These are phyloP conservation scores for Zizania latifolia DNA, from an alignment of 176 grass and related monocot species.

Conservation along the genomic window DNA sequence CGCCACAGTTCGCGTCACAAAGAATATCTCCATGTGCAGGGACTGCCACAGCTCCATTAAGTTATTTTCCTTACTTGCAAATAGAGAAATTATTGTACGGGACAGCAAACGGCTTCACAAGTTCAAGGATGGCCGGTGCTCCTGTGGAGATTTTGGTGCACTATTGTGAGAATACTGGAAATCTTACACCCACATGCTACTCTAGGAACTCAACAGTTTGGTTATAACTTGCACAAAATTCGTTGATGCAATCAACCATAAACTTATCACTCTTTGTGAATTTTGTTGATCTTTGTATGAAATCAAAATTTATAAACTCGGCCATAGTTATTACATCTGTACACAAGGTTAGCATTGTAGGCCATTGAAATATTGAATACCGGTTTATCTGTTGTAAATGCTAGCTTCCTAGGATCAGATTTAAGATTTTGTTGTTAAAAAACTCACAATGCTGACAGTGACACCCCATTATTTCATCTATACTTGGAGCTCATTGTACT, in stretches of 20 bases:
- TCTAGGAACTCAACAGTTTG: background rate
- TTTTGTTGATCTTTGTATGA: constrained; percentile 6
- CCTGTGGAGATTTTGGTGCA: constrained; percentile 76
- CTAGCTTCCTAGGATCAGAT: background rate
- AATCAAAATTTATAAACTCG: constrained; percentile 7
- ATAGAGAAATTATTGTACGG: constrained; percentile 74
- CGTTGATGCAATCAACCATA: background rate
- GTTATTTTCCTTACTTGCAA: constrained; percentile 52
- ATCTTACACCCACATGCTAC: background rate
- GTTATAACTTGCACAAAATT: background rate
- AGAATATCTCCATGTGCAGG: constrained; percentile 90
- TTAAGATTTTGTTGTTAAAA: background rate
- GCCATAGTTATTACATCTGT: background rate
- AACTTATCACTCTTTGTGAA: background rate
- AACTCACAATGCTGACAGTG: background rate
- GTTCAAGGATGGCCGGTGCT: constrained; percentile 72
- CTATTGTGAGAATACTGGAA: constrained; percentile 35
- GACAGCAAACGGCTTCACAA: constrained; percentile 79
- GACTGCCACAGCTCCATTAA: constrained; percentile 80
- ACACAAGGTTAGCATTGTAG: background rate
- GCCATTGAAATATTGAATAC: background rate
- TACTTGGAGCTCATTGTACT: background rate
- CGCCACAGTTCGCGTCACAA: constrained; percentile 46
- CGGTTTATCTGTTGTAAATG: constrained; percentile 27
- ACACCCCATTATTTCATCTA: background rate